Conservation (phyloP, 176 grass and related monocot genomes). For the Rhynchospora tenuis region DNA sequence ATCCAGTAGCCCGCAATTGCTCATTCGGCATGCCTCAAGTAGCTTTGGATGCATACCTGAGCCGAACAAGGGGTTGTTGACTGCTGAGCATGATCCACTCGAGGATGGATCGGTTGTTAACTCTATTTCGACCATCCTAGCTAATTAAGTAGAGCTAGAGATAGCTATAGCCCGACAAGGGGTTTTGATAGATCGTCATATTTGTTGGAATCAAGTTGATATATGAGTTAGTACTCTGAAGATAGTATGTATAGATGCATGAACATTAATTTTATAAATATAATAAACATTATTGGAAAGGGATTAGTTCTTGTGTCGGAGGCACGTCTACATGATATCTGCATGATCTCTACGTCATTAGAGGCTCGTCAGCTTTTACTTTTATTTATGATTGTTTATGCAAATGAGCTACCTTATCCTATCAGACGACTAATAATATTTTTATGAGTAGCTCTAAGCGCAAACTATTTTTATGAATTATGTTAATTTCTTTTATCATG, state of each 20-base stretch:
- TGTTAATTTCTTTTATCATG: too few relatives aligned
- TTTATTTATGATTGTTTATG: neutral
- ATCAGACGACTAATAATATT: too few relatives aligned
- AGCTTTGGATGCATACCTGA: neutral
- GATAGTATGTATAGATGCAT: neutral
- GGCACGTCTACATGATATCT: neutral
- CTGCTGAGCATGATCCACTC: neutral
- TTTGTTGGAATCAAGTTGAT: neutral
- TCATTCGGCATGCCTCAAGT: neutral
- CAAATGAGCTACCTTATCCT: too few relatives aligned
- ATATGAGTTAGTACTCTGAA: too few relatives aligned
- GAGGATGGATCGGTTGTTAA: neutral
- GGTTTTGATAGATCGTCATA: neutral
- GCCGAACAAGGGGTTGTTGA: neutral
- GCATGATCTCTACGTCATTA: neutral
- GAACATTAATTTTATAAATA: neutral
- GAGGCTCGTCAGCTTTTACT: neutral
- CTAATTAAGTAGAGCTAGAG: neutral
- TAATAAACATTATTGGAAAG: neutral
- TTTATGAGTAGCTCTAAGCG: too few relatives aligned
- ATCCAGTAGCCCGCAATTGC: neutral
- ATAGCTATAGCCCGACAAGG: neutral
- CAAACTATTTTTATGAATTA: too few relatives aligned
- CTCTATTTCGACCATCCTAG: neutral
- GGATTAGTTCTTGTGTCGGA: neutral